Base-by-base conservation (phyloP, 805 yeast species). In the Yamadazyma phyllophila region DNA sequence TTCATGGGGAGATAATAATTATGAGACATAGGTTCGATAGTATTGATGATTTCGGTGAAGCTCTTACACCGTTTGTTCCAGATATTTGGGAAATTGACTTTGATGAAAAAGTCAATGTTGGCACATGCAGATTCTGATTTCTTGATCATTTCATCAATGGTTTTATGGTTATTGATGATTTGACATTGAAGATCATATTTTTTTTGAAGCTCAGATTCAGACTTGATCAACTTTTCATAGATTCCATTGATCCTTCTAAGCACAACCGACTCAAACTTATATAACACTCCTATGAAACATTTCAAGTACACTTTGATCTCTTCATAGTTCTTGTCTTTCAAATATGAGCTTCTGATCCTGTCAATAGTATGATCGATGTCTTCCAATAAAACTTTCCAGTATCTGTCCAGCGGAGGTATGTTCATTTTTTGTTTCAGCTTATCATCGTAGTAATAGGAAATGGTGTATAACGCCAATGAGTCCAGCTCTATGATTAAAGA, bases 1-100 rank as follows among this genome's bases (percentile, higher is more conserved):
- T 74, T 74, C 36, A 71, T 48, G 0, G 76, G 76, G 26, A 71
- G 51, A 47, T 61, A 71, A 49, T 57, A 70, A 20, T 44, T 39
- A 11, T 26, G 34, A 33, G 24, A 10, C 41, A 44, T 37, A 15
- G 46, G 46, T 14, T 31, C n/a, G 14, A 44, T 26, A 3, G 42
- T 14, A 27, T 24, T 30, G 5, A 12, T 26, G 32, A 43, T 29
- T 7, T 35, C 34, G 2, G 16, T 11, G 7, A 51, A 36, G 12
- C 16, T 46, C n/a, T 26, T 31, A 16, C 36, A 20, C 26, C 45
- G 41, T 32, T 42, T 37, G n/a, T 36, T 33, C 52, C 52, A 51
- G n/a, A 46, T 39, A 2, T 36, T 9, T 10, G 36, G 48, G 33
- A 51, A 49, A 10, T 45, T 45, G 9, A 35, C 40, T 20, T 41